A percentile compares a stretch with the other conserved stretches of the same genome.
phyloP scores from a whole-genome alignment of 2,329 filamentous ascomycete genomes.

The Pseudogymnoascus sp. region DNA sequence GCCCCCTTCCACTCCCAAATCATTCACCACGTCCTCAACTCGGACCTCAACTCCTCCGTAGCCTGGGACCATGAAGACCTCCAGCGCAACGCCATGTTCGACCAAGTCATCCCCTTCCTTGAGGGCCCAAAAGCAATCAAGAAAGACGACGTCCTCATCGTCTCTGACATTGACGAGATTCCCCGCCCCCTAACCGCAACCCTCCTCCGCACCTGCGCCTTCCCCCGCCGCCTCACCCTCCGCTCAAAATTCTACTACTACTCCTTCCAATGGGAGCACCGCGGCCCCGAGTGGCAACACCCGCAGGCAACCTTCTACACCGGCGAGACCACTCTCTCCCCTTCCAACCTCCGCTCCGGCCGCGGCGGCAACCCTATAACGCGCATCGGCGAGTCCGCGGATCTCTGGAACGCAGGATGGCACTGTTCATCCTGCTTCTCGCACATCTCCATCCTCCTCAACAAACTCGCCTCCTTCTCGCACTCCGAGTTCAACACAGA shows the following conservation, averaged over 20 bases:
- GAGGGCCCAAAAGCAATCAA: slow-evolving; percentile 35
- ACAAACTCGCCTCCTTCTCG: slow-evolving; percentile 51
- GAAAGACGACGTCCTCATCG: slow-evolving; percentile 48
- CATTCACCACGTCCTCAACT: slow-evolving; percentile 33
- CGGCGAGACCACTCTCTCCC: slow-evolving; percentile 43
- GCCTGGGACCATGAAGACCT: slow-evolving; percentile 34
- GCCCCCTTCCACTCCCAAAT: slow-evolving; percentile 33
- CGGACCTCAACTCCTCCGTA: slow-evolving; percentile 18
- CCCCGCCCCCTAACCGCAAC: slow-evolving; percentile 43
- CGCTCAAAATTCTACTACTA: slow-evolving; percentile 50
- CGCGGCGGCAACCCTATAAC: slow-evolving; percentile 35
- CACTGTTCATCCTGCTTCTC: slow-evolving; percentile 57
- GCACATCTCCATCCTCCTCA: slow-evolving; percentile 47
- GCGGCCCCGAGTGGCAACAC: slow-evolving; percentile 44
- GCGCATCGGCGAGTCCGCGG: slow-evolving; percentile 37
- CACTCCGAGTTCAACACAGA: slow-evolving; percentile 46
- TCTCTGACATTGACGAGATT: slow-evolving; percentile 54
- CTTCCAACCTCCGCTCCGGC: slow-evolving; percentile 45
- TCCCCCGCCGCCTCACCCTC: slow-evolving; percentile 47
- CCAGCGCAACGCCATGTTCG: slow-evolving; percentile 34
- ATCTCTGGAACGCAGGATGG: slow-evolving; percentile 48
- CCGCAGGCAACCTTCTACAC: slow-evolving; percentile 53
- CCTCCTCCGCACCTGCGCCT: slow-evolving; percentile 43
- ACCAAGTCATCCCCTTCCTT: slow-evolving; percentile 41
- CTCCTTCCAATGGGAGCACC: slow-evolving; percentile 47